Percentiles rank a stretch among this genome's conserved stretches.
phyloP scores from a whole-genome alignment of 257 asterid genomes.

The Catharanthus roseus region DNA sequence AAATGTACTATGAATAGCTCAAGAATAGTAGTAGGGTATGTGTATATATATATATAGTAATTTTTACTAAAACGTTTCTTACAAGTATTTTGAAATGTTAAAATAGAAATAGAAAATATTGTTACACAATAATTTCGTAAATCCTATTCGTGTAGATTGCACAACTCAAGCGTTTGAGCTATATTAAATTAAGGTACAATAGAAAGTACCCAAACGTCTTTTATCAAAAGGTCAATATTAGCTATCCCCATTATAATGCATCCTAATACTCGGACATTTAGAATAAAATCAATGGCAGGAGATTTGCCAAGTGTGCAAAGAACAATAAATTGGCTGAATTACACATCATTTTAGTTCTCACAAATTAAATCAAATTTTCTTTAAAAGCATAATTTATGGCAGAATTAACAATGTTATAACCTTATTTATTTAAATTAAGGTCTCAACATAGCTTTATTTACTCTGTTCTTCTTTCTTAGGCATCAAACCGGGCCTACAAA shows the following conservation, averaged over 20 bases:
- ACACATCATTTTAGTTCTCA: not conserved
- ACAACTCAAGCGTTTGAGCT: too few species aligned
- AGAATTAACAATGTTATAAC: not conserved
- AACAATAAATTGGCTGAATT: not conserved
- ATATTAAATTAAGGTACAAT: not conserved
- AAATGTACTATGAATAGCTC: too few species aligned
- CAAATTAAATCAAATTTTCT: not conserved
- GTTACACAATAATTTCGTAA: too few species aligned
- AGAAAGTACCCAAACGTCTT: not conserved
- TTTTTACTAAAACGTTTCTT: too few species aligned
- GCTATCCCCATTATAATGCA: slow-evolving; percentile 2
- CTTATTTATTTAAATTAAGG: not conserved
- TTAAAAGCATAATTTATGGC: not conserved
- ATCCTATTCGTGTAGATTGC: too few species aligned
- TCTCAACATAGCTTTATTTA: not conserved
- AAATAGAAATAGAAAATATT: too few species aligned
- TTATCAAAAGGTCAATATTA: not conserved
- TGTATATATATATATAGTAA: too few species aligned
- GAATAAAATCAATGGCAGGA: not conserved
- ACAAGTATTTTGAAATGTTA: too few species aligned
- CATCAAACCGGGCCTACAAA: slow-evolving; percentile 2
- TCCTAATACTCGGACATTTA: not conserved
- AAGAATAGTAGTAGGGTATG: too few species aligned
- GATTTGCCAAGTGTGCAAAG: not conserved
- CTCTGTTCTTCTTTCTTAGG: not conserved